Evolutionary conservation across 768 basidiomycete genomes (phyloP).

Genomic region (Boletus bicolor): DNA sequence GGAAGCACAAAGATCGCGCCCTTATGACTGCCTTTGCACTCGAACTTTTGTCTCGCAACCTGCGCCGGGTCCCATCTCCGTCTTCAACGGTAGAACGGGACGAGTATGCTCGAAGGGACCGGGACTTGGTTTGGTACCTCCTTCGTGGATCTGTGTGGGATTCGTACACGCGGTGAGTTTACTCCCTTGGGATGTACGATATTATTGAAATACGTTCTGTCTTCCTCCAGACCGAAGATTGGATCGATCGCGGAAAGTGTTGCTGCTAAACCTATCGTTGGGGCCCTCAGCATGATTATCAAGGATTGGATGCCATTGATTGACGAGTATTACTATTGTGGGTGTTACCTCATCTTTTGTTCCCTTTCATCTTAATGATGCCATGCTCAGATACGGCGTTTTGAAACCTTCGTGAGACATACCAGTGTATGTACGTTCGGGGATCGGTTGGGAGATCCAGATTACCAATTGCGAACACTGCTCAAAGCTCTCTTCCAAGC

Average conservation of each 20-base stretch:
- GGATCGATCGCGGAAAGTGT: slow-evolving; percentile 57
- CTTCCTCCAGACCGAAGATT: slow-evolving; percentile 65
- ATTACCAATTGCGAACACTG: background rate
- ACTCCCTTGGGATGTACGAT: background rate
- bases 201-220: background rate
- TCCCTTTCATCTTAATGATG: background rate
- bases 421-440: slow-evolving; percentile 1
- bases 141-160: slow-evolving; percentile 86
- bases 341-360: slow-evolving; percentile 25
- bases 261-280: slow-evolving; percentile 57
- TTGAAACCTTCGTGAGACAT: slow-evolving; percentile 25
- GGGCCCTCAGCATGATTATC: slow-evolving; percentile 65
- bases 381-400: slow-evolving; percentile 41
- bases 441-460: background rate
- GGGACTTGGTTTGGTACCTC: slow-evolving; percentile 80
- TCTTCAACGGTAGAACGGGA: slow-evolving; percentile 64
- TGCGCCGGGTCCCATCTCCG: slow-evolving; percentile 64
- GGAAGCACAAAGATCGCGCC: slow-evolving; percentile 46
- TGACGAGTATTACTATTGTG: slow-evolving; percentile 90
- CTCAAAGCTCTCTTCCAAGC: background rate
- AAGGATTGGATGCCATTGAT: slow-evolving; percentile 88
- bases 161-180: slow-evolving; percentile 62
- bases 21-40: slow-evolving; percentile 61
- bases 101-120: slow-evolving; percentile 81
- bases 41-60: slow-evolving; percentile 69